Evolutionary conservation across 352 stramenopile genomes (phyloP).

Genomic region (Albugo laibachii): DNA sequence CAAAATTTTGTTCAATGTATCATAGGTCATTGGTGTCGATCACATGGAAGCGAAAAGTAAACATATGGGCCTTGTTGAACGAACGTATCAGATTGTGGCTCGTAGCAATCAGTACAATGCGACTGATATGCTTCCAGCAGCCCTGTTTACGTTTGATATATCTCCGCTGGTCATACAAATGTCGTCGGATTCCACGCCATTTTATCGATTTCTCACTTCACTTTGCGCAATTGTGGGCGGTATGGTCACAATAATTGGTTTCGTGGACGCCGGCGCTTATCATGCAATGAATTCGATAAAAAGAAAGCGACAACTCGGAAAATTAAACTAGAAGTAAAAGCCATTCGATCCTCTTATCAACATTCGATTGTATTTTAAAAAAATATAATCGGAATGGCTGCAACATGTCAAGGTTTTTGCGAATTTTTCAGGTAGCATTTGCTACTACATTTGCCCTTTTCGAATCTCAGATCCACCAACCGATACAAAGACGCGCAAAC

Average conservation of each 20-base stretch:
- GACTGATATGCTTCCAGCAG: constrained; percentile 28
- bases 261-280: constrained; percentile 65
- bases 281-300: constrained; percentile 67
- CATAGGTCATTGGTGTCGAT: constrained; percentile 57
- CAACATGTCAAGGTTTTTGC: no score
- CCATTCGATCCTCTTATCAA: neutral
- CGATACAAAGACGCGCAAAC: constrained; percentile 14
- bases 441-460: no score
- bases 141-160: constrained; percentile 66
- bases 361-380: no score
- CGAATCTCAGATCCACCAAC: no score
- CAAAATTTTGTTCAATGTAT: no score
- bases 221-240: constrained; percentile 67
- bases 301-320: constrained; percentile 69
- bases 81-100: constrained; percentile 59
- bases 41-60: constrained; percentile 29
- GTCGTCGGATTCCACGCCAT: constrained; percentile 38
- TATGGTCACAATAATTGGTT: constrained; percentile 69
- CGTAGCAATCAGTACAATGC: constrained; percentile 60
- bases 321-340: constrained; percentile 17
- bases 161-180: constrained; percentile 58
- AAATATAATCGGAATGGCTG: no score
- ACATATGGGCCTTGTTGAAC: constrained; percentile 24
- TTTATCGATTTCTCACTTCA: constrained; percentile 74
- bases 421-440: no score